phyloP scores from a whole-genome alignment of 1,284 basidiomycete species.

The Irpex rosettiformis region DNA sequence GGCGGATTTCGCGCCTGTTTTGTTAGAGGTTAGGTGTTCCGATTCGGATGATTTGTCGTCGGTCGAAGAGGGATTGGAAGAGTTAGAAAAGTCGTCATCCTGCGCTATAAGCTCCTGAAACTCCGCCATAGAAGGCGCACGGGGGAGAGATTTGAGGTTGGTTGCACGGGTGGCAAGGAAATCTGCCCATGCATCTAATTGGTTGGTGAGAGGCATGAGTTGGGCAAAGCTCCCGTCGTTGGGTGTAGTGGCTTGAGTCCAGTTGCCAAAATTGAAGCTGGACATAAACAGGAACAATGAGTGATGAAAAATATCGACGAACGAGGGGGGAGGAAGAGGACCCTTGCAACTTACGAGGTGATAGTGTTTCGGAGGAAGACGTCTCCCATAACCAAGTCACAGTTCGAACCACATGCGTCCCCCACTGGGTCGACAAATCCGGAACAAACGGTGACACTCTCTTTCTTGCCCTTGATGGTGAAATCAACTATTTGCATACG shows the following conservation, averaged over 20 bases:
- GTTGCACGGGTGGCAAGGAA: conserved; percentile 17
- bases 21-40: background rate
- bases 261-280: conserved; percentile 14
- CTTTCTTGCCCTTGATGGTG: conserved; percentile 10
- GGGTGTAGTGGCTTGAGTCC: conserved; percentile 14
- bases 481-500: background rate
- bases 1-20: background rate
- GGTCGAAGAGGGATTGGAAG: background rate
- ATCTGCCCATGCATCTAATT: conserved; percentile 16
- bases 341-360: conserved; percentile 29
- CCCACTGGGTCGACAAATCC: conserved; percentile 12
- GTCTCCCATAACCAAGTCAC: conserved; percentile 35
- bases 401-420: conserved; percentile 13
- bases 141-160: background rate
- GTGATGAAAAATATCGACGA: too few species aligned
- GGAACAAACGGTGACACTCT: conserved; percentile 19
- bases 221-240: conserved; percentile 27
- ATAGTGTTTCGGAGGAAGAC: conserved; percentile 38
- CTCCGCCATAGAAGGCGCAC: background rate
- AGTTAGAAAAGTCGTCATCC: background rate
- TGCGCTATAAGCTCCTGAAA: background rate
- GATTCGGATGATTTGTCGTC: background rate
- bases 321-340: background rate
- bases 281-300: background rate
- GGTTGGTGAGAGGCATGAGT: conserved; percentile 23